Base-by-base conservation (phyloP, 768 basidiomycete genomes). In the Lactarius hatsudake region DNA sequence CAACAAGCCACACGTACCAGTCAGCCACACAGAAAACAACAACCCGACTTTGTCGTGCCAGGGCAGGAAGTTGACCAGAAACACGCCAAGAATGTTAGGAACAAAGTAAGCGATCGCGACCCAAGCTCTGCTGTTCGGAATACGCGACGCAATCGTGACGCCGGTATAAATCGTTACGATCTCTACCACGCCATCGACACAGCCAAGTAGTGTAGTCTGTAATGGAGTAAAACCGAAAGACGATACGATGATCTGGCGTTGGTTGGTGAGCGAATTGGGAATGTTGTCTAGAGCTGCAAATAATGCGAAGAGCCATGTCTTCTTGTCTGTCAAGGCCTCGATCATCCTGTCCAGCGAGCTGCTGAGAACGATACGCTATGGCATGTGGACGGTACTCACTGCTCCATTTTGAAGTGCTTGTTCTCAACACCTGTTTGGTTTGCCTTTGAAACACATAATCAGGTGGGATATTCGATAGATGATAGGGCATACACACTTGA, bases 361-460 rank as follows among this genome's bases (percentile, higher is more conserved):
- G 28, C 69, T n/a, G 60, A 53, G 43, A 40, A 20, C 15, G 32
- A 12, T 30, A 28, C 18, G 38, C 23, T 26, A 20, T 28, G 8
- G 36, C 15, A n/a, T 17, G 38, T 51, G 30, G 51, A 63, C 9
- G 13, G 23, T 51, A 81, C 88, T 69, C 63, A 90, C 90, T 93
- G 91, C 43, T 90, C 87, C 62, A 81, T 84, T 78, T 93, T 93
- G 78, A 90, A 93, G 61, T 81, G 82, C 72, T 93, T 93, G 73
- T 90, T 92, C 76, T 92, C 91, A 12, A 91, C 83, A 36, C 91
- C 91, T 0, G 88, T 89, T 83, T 93, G 89, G 69, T 91, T 91
- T 75, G 79, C 83, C 85, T 87, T 69, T 7, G 28, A 23, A 66
- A 56, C 9, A 26, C 20, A 62, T 6, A 38, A 57, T 61, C 55